Base-by-base conservation (phyloP, 2,329 filamentous ascomycete species). In the Fusarium stilboides region DNA sequence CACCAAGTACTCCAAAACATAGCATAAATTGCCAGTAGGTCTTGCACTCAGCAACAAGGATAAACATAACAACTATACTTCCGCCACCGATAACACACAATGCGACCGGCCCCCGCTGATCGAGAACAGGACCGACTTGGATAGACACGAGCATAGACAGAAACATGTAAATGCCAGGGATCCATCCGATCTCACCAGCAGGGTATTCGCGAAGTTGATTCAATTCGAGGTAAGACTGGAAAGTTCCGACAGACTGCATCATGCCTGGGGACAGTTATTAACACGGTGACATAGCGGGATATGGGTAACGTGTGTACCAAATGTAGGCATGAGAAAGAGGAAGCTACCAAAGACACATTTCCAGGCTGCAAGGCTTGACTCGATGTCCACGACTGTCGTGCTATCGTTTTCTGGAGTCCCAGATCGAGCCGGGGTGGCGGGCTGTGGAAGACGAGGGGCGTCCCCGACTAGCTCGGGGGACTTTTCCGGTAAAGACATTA, bases 201-300 rank as follows among this genome's bases (percentile, higher is more conserved):
- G 59, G 53, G 7, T 62, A 62, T n/a, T 62, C 22, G 4, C 46
- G 44, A 12, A 62, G 47, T 19, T 62, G 59, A 15, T 62, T 62
- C 2, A 62, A 12, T 17, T 62, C 59, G 2, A 62, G 59, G 17
- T 62, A 62, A 8, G 59, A 62, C 13, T 62, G 59, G 10, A 19
- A 62, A 1, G 57, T 62, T 19, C 59, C 59, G 3, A 62, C 47
- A 12, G 59, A 62, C 43, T 62, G 59, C 59, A 62, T 62, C 59
- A 62, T 62, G 0, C 59, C 59, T 62, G 6, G 17, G 10, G 6
- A 14, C 31, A 3, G 20, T 61, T 14, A 46, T 15, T 4, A 0
- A 34, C 7, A 33, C 22, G 9, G 6, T 6, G 15, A 20, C 10
- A 4, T n/a, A 6, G 19, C n/a, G 20, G 8, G 4, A n/a, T 14